Conservation (phyloP, 805 yeast genomes). For the Saturnispora galanensis region DNA sequence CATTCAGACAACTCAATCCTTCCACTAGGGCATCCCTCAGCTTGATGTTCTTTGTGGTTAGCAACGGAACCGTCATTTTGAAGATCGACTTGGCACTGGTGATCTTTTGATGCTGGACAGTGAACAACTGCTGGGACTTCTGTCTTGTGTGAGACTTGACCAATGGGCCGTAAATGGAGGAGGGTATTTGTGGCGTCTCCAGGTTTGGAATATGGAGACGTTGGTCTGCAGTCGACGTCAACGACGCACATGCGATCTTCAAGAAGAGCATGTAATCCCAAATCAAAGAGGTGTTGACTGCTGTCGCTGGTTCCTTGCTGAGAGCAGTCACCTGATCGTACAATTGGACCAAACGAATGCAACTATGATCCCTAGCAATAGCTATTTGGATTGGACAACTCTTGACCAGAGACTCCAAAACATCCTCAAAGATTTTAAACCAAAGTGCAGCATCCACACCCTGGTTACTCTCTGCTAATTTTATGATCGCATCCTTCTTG, state of each 20-base stretch:
- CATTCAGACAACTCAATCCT: constrained; percentile 82
- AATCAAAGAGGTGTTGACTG: constrained; percentile 20
- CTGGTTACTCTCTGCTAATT: constrained; percentile 80
- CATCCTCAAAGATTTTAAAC: constrained; percentile 77
- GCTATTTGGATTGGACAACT: constrained; percentile 91
- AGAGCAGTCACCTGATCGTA: constrained; percentile 56
- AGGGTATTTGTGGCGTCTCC: constrained; percentile 10
- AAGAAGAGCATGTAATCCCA: constrained; percentile 54
- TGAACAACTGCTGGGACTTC: constrained; percentile 67
- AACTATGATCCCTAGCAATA: constrained; percentile 80
- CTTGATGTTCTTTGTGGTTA: constrained; percentile 57
- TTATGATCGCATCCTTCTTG: constrained; percentile 58
- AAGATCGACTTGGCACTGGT: constrained; percentile 89
- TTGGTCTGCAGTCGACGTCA: constrained; percentile 85
- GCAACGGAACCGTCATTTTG: constrained; percentile 73
- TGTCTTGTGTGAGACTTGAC: constrained; percentile 60
- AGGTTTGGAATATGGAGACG: constrained; percentile 43
- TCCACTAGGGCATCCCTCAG: constrained; percentile 81
- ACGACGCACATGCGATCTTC: constrained; percentile 83
- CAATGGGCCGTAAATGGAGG: constrained; percentile 31
- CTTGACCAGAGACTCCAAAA: constrained; percentile 62
- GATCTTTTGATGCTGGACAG: constrained; percentile 81
- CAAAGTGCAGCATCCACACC: constrained; percentile 96
- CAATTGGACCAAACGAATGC: constrained; percentile 79
- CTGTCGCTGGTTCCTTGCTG: constrained; percentile 31